phyloP scores from a whole-genome alignment of 805 yeast genomes.

The Scheffersomyces coipomensis region DNA sequence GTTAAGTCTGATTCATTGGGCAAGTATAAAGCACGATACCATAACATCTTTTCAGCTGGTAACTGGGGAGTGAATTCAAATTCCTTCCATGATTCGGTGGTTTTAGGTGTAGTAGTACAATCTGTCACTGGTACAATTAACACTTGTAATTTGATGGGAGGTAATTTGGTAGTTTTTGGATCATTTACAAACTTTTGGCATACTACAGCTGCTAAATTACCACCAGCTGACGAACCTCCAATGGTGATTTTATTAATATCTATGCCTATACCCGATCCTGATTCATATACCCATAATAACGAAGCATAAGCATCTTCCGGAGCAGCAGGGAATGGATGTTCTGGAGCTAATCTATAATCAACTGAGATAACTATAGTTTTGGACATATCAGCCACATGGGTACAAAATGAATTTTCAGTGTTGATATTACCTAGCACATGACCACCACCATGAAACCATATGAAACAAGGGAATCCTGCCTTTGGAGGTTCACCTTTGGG shows the following conservation, averaged over 20 bases:
- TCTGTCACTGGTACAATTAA: constrained; percentile 46
- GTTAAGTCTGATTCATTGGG: constrained; percentile 26
- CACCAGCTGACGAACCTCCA: constrained; percentile 51
- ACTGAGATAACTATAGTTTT: constrained; percentile 41
- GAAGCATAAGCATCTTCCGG: constrained; percentile 44
- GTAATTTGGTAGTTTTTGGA: constrained; percentile 16
- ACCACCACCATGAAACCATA: constrained; percentile 48
- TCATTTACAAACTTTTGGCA: constrained; percentile 32
- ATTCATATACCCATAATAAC: constrained; percentile 22
- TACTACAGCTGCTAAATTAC: constrained; percentile 36
- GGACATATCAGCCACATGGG: constrained; percentile 35
- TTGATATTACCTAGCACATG: constrained; percentile 40
- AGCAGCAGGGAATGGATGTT: constrained; percentile 47
- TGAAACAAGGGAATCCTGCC: constrained; percentile 35
- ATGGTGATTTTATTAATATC: constrained; percentile 33
- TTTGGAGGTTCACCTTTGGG: constrained; percentile 32
- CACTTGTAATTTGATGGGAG: constrained; percentile 37
- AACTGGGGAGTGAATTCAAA: constrained; percentile 40
- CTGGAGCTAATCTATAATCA: constrained; percentile 54
- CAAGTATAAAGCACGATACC: constrained; percentile 42
- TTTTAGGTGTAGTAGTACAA: constrained; percentile 36
- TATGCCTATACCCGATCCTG: constrained; percentile 19
- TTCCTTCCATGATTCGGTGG: constrained; percentile 36
- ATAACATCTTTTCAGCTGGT: constrained; percentile 44
- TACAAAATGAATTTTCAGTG: constrained; percentile 43